phyloP scores from a whole-genome alignment of 768 basidiomycete species.

The Hortiboletus flavorubellus region DNA sequence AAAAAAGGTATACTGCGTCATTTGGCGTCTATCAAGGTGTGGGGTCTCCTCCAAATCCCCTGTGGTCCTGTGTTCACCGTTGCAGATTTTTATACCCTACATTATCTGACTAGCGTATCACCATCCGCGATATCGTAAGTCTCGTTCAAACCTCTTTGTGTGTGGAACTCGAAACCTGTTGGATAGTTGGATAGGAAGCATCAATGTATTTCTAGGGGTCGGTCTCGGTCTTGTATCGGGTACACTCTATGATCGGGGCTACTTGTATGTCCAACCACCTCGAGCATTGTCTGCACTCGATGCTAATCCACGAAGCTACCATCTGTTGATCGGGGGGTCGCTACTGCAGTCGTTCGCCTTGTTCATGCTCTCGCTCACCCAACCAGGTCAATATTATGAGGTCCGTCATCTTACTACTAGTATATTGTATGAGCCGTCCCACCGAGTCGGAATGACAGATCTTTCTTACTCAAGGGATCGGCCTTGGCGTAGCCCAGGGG shows the following conservation, averaged over 20 bases:
- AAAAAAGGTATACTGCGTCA: slow-evolving; percentile 30
- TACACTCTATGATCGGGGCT: slow-evolving; percentile 48
- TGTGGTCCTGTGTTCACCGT: not conserved
- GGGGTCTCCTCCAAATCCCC: not conserved
- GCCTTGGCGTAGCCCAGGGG: slow-evolving; percentile 44
- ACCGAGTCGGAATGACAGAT: slow-evolving; percentile 30
- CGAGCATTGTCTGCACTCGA: not conserved
- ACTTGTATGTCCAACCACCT: slow-evolving; percentile 34
- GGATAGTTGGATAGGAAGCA: slow-evolving; percentile 44
- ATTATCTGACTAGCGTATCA: slow-evolving; percentile 33
- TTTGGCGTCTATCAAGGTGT: slow-evolving; percentile 43
- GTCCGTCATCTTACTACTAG: slow-evolving; percentile 21
- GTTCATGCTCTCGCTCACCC: slow-evolving; percentile 45
- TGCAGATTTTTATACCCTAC: slow-evolving; percentile 38
- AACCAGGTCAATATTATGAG: slow-evolving; percentile 42
- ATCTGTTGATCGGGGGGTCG: slow-evolving; percentile 43
- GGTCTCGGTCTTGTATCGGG: slow-evolving; percentile 41
- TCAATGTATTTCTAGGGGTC: slow-evolving; percentile 40
- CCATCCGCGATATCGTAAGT: slow-evolving; percentile 38
- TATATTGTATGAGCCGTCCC: not conserved
- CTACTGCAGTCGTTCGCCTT: slow-evolving; percentile 40
- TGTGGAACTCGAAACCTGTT: not conserved
- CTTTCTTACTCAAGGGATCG: slow-evolving; percentile 48
- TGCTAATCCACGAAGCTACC: slow-evolving; percentile 32
- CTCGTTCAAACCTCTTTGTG: not conserved